These are phyloP conservation scores for Ilyonectria destructans DNA, from an alignment of 2,329 filamentous ascomycete species.

Conservation along the genomic window DNA sequence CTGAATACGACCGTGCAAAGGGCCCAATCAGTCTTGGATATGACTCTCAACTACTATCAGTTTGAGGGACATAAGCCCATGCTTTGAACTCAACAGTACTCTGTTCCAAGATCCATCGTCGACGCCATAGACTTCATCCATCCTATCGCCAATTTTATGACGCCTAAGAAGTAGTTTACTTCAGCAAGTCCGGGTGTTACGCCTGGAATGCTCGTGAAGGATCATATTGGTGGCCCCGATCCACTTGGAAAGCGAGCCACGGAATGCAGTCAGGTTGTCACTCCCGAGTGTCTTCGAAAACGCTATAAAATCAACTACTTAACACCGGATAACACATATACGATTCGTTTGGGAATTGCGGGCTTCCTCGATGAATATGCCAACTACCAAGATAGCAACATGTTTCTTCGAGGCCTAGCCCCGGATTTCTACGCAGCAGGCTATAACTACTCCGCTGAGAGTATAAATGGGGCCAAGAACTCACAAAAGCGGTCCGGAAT, in stretches of 20 bases:
- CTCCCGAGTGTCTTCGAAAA: constrained; percentile 60
- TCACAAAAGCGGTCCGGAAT: constrained; percentile 57
- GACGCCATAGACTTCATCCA: constrained; percentile 63
- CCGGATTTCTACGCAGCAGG: constrained; percentile 55
- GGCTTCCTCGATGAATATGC: constrained; percentile 68
- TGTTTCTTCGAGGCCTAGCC: constrained; percentile 56
- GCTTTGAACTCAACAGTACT: constrained; percentile 63
- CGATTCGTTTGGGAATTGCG: constrained; percentile 62
- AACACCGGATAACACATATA: constrained; percentile 50
- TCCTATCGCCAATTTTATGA: constrained; percentile 67
- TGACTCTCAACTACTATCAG: constrained; percentile 60
- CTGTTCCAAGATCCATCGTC: constrained; percentile 58
- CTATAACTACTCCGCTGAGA: constrained; percentile 59
- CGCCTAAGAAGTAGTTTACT: constrained; percentile 54
- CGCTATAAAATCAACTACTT: constrained; percentile 64
- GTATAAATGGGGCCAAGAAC: constrained; percentile 63
- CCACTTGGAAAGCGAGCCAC: constrained; percentile 44
- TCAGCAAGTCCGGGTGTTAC: constrained; percentile 34
- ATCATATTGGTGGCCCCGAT: constrained; percentile 16
- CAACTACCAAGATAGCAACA: constrained; percentile 59
- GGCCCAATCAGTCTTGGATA: constrained; percentile 60
- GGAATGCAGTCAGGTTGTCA: constrained; percentile 54
- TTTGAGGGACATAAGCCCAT: constrained; percentile 57
- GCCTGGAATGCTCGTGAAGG: constrained; percentile 18
- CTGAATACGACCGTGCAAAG: constrained; percentile 59